Conservation (phyloP, 805 yeast species). For the Monosporozyma unispora region DNA sequence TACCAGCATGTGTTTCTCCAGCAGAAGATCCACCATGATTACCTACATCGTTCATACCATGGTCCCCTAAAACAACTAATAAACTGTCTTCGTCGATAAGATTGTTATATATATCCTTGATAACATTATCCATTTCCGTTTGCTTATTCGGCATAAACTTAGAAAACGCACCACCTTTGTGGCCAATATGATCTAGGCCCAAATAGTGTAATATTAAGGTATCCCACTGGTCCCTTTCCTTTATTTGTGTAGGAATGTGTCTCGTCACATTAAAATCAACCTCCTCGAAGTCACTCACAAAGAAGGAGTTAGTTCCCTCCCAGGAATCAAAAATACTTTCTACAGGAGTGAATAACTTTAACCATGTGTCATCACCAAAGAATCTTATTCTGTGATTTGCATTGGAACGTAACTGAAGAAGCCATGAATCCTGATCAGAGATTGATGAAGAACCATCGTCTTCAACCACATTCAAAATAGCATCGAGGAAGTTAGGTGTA, state of each 20-base stretch:
- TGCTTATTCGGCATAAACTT: conserved; percentile 76
- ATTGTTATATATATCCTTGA: conserved; percentile 42
- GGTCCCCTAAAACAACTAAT: conserved; percentile 79
- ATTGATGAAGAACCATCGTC: conserved; percentile 65
- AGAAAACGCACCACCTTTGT: conserved; percentile 86
- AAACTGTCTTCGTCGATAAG: conserved; percentile 45
- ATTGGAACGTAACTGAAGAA: conserved; percentile 46
- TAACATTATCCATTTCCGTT: conserved; percentile 70
- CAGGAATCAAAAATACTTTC: conserved; percentile 43
- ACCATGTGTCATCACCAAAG: conserved; percentile 98
- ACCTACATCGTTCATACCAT: conserved; percentile 93
- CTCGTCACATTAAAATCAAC: conserved; percentile 91
- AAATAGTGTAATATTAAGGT: conserved; percentile 79
- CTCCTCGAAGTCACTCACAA: conserved; percentile 88
- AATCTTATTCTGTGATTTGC: conserved; percentile 47
- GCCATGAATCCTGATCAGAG: conserved; percentile 78
- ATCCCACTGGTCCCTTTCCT: conserved; percentile 54
- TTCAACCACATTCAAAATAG: conserved; percentile 87
- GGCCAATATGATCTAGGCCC: conserved; percentile 96
- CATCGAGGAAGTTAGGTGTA: conserved; percentile 88
- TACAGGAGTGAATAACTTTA: conserved; percentile 64
- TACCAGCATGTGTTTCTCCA: conserved; percentile 86
- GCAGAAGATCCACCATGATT: conserved; percentile 93
- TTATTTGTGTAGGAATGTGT: conserved; percentile 58
- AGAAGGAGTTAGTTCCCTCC: conserved; percentile 91